Evolutionary conservation across 306 rosid genomes (phyloP).

Genomic region (Nissolia schottii): DNA sequence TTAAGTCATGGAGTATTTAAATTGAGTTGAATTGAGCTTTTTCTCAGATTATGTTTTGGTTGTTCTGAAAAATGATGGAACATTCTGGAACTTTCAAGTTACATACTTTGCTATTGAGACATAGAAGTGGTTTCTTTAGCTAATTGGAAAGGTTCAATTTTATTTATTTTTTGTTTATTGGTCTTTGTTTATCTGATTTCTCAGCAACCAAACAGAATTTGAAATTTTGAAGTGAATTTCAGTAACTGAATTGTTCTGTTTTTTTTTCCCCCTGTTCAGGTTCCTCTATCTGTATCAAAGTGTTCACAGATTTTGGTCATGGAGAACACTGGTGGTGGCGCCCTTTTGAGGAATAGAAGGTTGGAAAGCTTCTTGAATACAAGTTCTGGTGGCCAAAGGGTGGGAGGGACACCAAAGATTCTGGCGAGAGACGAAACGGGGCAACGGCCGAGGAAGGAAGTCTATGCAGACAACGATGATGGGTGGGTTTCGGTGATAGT

Average conservation of each 20-base stretch:
- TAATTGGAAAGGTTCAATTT: background rate
- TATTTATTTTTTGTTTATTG: too few relatives aligned
- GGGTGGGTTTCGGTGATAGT: slow-evolving; percentile 42
- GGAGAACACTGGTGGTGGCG: slow-evolving; percentile 37
- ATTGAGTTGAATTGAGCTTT: background rate
- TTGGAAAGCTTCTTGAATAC: slow-evolving; percentile 45
- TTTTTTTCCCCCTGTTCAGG: slow-evolving; percentile 17
- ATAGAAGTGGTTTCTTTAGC: background rate
- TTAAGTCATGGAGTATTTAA: background rate
- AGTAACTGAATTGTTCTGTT: slow-evolving; percentile 1
- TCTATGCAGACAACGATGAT: slow-evolving; percentile 34
- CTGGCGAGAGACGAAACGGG: slow-evolving; percentile 26
- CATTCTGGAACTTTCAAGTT: background rate
- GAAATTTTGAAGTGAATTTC: background rate
- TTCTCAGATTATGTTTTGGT: background rate
- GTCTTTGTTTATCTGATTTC: background rate
- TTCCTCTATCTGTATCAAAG: background rate
- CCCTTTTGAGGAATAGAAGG: slow-evolving; percentile 46
- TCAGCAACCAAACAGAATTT: slow-evolving; percentile 9
- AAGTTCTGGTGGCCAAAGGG: slow-evolving; percentile 37
- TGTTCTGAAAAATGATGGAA: background rate
- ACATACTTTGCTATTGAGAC: background rate
- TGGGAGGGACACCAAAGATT: slow-evolving; percentile 25
- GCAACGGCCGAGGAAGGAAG: slow-evolving; percentile 9
- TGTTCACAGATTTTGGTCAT: background rate